Evolutionary conservation across 371 early-diverging fungal species (phyloP).

Genomic region (Mortierella sp.): DNA sequence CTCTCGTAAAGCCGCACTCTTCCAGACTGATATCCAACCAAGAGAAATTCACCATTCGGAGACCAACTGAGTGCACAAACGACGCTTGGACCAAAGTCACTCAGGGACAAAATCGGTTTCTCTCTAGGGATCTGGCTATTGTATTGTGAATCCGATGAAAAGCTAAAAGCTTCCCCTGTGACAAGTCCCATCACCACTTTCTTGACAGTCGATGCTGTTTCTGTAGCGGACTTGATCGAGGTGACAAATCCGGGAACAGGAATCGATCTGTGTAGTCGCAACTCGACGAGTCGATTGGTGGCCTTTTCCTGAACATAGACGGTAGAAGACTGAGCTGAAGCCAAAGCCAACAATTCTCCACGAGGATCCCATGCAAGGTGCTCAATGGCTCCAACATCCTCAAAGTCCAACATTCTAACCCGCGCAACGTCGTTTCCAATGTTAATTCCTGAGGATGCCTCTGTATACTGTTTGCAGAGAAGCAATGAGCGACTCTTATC

Average conservation of each 20-base stretch:
- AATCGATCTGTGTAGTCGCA: conserved; percentile 16
- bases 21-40: conserved; percentile 36
- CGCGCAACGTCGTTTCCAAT: conserved; percentile 39
- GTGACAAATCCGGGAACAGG: conserved; percentile 24
- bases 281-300: conserved; percentile 24
- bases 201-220: conserved; percentile 38
- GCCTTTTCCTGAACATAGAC: conserved; percentile 40
- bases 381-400: conserved; percentile 20
- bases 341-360: conserved; percentile 42
- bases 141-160: no score
- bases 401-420: conserved; percentile 18
- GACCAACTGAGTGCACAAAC: conserved; percentile 42
- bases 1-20: conserved; percentile 29
- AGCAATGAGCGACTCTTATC: conserved; percentile 27
- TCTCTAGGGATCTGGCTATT: no score
- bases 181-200: neutral
- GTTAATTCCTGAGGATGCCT: conserved; percentile 12
- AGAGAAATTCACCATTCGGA: conserved; percentile 31
- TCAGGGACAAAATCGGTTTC: no score
- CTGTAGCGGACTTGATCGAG: conserved; percentile 20
- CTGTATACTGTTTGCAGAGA: conserved; percentile 20
- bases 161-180: no score
- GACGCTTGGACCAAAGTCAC: neutral
- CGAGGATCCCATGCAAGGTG: conserved; percentile 43
- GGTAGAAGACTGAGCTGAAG: conserved; percentile 28